These are phyloP conservation scores for sweet orange (Citrus sinensis) DNA, from an alignment of 345 rosid genomes.

Conservation along the genomic window DNA sequence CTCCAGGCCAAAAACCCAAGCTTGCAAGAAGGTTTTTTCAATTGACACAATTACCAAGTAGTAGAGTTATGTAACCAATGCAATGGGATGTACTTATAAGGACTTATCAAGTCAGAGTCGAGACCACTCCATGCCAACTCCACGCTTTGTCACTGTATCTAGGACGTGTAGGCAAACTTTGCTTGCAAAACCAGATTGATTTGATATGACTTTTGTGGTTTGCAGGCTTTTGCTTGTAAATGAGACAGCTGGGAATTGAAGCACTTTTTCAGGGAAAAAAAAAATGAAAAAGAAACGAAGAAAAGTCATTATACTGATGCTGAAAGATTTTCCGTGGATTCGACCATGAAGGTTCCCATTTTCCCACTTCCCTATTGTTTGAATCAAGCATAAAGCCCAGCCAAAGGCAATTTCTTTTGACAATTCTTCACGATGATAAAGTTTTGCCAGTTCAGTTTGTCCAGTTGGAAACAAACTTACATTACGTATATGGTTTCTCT, in stretches of 20 bases:
- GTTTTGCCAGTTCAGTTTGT: not conserved
- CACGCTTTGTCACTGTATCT: not conserved
- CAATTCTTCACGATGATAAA: not conserved
- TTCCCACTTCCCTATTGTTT: not conserved
- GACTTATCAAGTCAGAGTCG: not conserved
- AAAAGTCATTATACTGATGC: not conserved
- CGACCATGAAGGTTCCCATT: not conserved
- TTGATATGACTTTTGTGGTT: not conserved
- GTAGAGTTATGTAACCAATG: not conserved
- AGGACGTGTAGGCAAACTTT: not conserved
- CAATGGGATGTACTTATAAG: not conserved
- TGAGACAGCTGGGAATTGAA: not conserved
- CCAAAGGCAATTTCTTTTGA: no score
- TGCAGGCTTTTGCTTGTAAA: not conserved
- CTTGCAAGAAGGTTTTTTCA: not conserved
- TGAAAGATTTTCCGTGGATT: not conserved
- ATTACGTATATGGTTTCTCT: not conserved
- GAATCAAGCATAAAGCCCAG: not conserved
- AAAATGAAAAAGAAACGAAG: not conserved
- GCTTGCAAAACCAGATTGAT: conserved; percentile 1
- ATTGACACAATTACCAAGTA: not conserved
- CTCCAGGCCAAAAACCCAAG: not conserved
- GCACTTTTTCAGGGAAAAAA: not conserved
- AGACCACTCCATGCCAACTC: not conserved
- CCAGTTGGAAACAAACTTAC: not conserved